Evolutionary conservation across 257 asterid genomes (phyloP), one percentile per base, ranked within the genome.

Genomic region (Penstemon davidsonii): DNA sequence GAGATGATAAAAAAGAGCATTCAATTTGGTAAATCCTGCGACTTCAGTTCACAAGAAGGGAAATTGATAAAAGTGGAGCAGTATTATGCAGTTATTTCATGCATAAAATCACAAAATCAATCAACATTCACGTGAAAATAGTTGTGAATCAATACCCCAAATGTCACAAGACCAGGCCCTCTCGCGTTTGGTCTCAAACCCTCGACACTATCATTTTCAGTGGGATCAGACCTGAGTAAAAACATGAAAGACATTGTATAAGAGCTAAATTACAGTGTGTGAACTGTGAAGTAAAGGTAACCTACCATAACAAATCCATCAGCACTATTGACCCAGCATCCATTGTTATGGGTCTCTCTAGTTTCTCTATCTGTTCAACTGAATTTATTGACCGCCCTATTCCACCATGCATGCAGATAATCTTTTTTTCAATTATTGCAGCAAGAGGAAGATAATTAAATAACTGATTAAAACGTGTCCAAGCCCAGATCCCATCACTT

Each of bases 381-480:
- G 88, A 74, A 75, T 87, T 80, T 59, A 94, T 94, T 39, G 99
- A 94, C 87, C 97, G 84, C 75, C 99, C 99, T 70, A 94, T 91
- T 60, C 99, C 99, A 59, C 99, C 99, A 61, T 94, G 99, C 99
- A 94, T 94, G 85, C 99, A 94, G 73, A 94, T 87, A 73, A 94
- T 94, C 75, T 94, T 94, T 83, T 91, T 94, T 88, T 94, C 99
- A 66, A 94, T 87, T 79, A 87, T 80, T n/a, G 97, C 97, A 75
- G 99, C 97, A 51, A 94, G 91, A 25, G 99, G 99, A 71, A 94
- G 96, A 81, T 80, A 83, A 78, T 94, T 94, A 77, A 94, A 94
- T 71, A 94, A 84, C 81, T 94, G 99, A 76, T 94, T 94, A 78
- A 94, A 87, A 70, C 98, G 96, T 3, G 96, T 87, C 99, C 99